phyloP scores from a whole-genome alignment of 2,329 filamentous ascomycete genomes.

The Parasarocladium wereldwijsianum region DNA sequence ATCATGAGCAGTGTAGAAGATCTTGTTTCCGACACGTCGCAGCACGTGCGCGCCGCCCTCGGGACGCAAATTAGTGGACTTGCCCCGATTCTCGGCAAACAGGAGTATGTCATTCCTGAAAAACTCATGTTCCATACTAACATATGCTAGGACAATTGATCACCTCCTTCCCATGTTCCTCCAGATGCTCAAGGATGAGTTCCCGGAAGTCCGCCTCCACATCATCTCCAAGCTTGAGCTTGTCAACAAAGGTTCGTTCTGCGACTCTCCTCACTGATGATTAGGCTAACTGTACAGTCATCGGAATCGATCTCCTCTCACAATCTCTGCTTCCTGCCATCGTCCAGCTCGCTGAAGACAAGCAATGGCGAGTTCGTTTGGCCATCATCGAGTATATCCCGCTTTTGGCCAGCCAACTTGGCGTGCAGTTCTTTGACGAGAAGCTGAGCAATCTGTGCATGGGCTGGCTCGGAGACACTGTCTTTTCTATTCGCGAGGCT shows the following conservation, averaged over 20 bases:
- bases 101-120: constrained; percentile 52
- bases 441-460: constrained; percentile 92
- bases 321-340: constrained; percentile 95
- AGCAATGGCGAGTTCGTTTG: constrained; percentile 95
- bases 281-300: constrained; percentile 44
- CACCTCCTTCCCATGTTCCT: constrained; percentile 98
- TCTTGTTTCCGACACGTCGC: constrained; percentile 86
- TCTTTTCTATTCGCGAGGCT: constrained; percentile 96
- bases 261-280: neutral
- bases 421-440: constrained; percentile 96
- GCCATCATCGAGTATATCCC: constrained; percentile 99
- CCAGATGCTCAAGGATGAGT: constrained; percentile 98
- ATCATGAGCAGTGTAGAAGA: constrained; percentile 96
- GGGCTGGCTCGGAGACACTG: constrained; percentile 95
- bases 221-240: constrained; percentile 99
- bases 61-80: constrained; percentile 95
- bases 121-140: neutral
- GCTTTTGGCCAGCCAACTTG: constrained; percentile 84
- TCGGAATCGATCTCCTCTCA: constrained; percentile 91
- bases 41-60: constrained; percentile 89
- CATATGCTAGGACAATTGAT: constrained; percentile 60
- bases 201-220: constrained; percentile 92
- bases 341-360: constrained; percentile 93
- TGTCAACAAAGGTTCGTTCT: constrained; percentile 71
- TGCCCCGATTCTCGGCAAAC: constrained; percentile 91